Evolutionary conservation across 305 asterid species (phyloP).

Genomic region (Fraxinus paxiana): DNA sequence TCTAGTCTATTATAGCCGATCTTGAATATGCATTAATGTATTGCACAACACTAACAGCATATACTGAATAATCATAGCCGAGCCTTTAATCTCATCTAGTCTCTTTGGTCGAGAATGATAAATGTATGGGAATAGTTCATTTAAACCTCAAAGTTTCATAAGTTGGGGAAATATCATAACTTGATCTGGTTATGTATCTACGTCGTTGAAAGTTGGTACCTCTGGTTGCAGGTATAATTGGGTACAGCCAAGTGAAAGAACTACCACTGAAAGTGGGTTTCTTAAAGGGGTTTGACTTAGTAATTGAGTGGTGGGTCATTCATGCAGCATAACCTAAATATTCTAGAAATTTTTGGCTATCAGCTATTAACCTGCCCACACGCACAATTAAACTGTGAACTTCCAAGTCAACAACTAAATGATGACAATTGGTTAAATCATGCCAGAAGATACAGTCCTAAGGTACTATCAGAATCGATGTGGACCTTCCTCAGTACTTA

Average conservation of each 20-base stretch:
- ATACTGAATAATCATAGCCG: background rate
- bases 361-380: constrained; percentile 12
- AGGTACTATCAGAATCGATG: constrained; percentile 21
- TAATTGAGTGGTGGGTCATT: constrained; percentile 23
- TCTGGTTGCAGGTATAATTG: constrained; percentile 23
- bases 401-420: constrained; percentile 18
- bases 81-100: background rate
- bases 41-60: background rate
- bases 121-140: background rate
- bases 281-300: constrained; percentile 28
- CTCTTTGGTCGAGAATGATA: background rate
- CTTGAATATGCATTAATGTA: background rate
- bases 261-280: constrained; percentile 48
- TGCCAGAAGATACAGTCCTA: constrained; percentile 22
- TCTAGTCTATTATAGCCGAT: background rate
- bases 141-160: background rate
- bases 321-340: constrained; percentile 28
- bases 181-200: background rate
- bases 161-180: background rate
- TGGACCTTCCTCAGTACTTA: background rate
- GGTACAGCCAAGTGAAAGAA: constrained; percentile 29
- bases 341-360: constrained; percentile 6
- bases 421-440: constrained; percentile 28
- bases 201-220: constrained; percentile 24
- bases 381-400: constrained; percentile 29